phyloP scores from a whole-genome alignment of 768 basidiomycete genomes.

The Leccinum fibrillosum region DNA sequence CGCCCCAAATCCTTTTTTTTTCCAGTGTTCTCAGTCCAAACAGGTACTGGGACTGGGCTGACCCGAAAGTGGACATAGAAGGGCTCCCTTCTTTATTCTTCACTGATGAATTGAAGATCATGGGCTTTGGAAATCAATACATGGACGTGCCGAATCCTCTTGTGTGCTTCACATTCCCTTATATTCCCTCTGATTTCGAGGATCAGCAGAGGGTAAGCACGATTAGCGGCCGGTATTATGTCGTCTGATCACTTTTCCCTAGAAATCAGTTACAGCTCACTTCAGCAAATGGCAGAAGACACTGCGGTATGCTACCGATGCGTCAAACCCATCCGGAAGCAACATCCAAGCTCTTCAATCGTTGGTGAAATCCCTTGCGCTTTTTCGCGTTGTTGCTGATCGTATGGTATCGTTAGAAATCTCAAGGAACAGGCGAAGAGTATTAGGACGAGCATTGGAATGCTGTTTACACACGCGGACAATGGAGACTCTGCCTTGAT shows the following conservation, averaged over 20 bases:
- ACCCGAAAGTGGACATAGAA: conserved; percentile 12
- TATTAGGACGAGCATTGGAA: conserved; percentile 15
- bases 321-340: conserved; percentile 10
- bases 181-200: conserved; percentile 18
- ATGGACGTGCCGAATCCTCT: conserved; percentile 21
- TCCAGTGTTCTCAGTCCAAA: not conserved
- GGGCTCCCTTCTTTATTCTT: conserved; percentile 24
- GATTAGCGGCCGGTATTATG: not conserved
- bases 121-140: conserved; percentile 1
- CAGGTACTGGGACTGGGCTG: conserved; percentile 32
- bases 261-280: conserved; percentile 5
- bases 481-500: conserved; percentile 8
- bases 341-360: conserved; percentile 11
- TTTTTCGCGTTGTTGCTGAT: not conserved
- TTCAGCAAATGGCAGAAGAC: conserved; percentile 19
- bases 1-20: not conserved
- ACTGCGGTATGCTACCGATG: conserved; percentile 13
- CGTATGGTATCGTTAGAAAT: conserved; percentile 1
- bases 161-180: conserved; percentile 11
- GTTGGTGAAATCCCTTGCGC: conserved; percentile 3
- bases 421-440: conserved; percentile 14
- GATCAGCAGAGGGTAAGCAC: conserved; percentile 10
- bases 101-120: conserved; percentile 8
- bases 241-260: not conserved
- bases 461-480: conserved; percentile 18